These are phyloP conservation scores for Rhynchosporium graminicola DNA, from an alignment of 2,329 filamentous ascomycete genomes.

Conservation along the genomic window DNA sequence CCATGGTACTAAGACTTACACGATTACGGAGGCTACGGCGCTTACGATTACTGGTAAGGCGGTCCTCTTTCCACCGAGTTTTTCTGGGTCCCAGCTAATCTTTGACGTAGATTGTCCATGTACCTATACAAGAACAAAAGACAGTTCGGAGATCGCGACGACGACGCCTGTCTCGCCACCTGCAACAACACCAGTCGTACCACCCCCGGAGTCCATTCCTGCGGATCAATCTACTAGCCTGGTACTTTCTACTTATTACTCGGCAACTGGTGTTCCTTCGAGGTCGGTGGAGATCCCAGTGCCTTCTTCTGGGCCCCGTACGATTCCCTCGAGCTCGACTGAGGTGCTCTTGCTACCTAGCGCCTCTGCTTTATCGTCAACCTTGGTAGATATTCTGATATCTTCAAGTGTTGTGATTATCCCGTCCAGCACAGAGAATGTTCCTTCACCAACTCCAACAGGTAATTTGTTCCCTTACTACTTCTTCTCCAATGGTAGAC, in stretches of 20 bases:
- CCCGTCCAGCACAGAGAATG: neutral
- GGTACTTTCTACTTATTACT: neutral
- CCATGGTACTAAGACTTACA: conserved; percentile 6
- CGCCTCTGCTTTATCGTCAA: neutral
- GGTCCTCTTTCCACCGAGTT: too few relatives aligned
- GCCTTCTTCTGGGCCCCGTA: neutral
- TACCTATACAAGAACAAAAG: conserved; percentile 8
- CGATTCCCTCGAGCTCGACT: neutral
- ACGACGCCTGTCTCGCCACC: neutral
- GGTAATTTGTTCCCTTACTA: too few relatives aligned
- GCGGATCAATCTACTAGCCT: neutral
- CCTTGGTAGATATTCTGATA: neutral
- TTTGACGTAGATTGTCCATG: conserved; percentile 6
- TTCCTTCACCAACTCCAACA: neutral
- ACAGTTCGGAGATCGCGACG: conserved; percentile 4
- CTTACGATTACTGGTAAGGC: conserved; percentile 12
- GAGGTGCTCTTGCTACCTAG: neutral
- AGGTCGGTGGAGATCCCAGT: neutral
- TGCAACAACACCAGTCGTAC: neutral
- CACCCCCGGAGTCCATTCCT: neutral
- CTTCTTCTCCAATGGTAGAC: too few relatives aligned
- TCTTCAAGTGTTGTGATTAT: neutral
- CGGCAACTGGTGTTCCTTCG: neutral
- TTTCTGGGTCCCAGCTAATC: neutral
- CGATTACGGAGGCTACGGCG: conserved; percentile 3